Evolutionary conservation across 1,284 basidiomycete genomes (phyloP).

Genomic region (Ganoderma lingzhi): DNA sequence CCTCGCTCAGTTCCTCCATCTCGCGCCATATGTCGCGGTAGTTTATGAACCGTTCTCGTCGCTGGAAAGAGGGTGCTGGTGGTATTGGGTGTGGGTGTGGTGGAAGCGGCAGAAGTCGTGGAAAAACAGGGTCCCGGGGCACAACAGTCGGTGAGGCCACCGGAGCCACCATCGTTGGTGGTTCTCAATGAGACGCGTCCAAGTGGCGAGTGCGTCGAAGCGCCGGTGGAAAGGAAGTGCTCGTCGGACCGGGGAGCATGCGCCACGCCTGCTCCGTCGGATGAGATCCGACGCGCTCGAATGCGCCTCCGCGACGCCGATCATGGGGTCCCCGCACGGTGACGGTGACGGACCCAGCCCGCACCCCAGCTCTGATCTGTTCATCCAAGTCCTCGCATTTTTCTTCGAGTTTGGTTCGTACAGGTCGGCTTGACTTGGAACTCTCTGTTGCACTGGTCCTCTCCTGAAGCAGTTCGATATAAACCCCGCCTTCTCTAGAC

Average conservation of each 20-base stretch:
- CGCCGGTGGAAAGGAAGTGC: neutral
- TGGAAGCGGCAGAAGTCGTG: conserved; percentile 68
- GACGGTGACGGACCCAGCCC: neutral
- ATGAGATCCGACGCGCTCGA: conserved; percentile 11
- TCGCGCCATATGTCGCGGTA: conserved; percentile 78
- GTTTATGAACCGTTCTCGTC: conserved; percentile 62
- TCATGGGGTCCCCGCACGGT: neutral
- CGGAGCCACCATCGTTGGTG: conserved; percentile 49
- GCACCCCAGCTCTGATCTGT: no score
- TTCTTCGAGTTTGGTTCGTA: neutral
- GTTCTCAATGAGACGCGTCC: conserved; percentile 2
- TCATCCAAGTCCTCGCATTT: neutral
- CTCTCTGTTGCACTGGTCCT: neutral
- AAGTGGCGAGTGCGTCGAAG: neutral
- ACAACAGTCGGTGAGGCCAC: conserved; percentile 75
- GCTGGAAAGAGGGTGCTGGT: conserved; percentile 54
- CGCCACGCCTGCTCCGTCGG: neutral
- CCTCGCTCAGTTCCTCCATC: conserved; percentile 86
- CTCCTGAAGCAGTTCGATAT: neutral
- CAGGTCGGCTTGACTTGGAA: neutral
- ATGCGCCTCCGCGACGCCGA: neutral
- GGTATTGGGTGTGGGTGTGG: conserved; percentile 75
- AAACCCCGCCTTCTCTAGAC: neutral
- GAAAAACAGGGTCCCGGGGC: conserved; percentile 66
- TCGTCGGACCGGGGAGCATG: neutral